Evolutionary conservation across 2,329 filamentous ascomycete species (phyloP).

Genomic region (Boeremia lycopersici): DNA sequence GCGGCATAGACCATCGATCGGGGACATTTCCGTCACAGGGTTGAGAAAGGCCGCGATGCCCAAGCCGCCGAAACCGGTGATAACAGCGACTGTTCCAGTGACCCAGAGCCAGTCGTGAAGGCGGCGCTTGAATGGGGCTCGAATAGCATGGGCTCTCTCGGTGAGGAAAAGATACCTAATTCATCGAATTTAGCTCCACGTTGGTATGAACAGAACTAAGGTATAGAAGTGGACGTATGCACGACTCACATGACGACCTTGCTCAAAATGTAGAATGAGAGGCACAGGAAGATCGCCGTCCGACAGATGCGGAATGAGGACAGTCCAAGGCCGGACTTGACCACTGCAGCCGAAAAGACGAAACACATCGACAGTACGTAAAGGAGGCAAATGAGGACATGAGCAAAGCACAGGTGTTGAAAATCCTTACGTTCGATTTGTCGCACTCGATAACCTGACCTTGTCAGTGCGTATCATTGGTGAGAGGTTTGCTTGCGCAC

Average conservation of each 20-base stretch:
- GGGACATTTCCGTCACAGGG: constrained; percentile 41
- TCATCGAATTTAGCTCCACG: neutral
- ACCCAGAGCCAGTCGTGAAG: constrained; percentile 46
- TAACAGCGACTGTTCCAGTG: constrained; percentile 27
- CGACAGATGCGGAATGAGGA: constrained; percentile 33
- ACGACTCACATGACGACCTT: constrained; percentile 22
- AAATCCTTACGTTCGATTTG: constrained; percentile 4
- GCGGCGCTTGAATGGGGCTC: constrained; percentile 41
- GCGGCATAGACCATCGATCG: constrained; percentile 42
- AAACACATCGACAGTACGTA: constrained; percentile 47
- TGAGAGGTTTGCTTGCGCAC: constrained; percentile 11
- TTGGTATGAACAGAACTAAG: too few relatives aligned
- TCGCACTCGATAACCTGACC: constrained; percentile 25
- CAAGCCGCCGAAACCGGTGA: constrained; percentile 16
- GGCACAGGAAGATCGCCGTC: constrained; percentile 46
- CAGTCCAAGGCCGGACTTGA: constrained; percentile 42
- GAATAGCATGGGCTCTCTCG: constrained; percentile 49
- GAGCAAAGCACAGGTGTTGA: constrained; percentile 19
- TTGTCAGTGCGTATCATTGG: neutral
- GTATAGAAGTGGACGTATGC: neutral
- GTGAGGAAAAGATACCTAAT: constrained; percentile 50
- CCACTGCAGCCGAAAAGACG: constrained; percentile 40
- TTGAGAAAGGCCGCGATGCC: constrained; percentile 35
- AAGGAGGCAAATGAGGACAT: constrained; percentile 42
- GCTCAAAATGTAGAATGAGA: constrained; percentile 37